These are phyloP conservation scores for Wallacemonas rigidus DNA, from an alignment of 208 protist genomes.

Conservation along the genomic window DNA sequence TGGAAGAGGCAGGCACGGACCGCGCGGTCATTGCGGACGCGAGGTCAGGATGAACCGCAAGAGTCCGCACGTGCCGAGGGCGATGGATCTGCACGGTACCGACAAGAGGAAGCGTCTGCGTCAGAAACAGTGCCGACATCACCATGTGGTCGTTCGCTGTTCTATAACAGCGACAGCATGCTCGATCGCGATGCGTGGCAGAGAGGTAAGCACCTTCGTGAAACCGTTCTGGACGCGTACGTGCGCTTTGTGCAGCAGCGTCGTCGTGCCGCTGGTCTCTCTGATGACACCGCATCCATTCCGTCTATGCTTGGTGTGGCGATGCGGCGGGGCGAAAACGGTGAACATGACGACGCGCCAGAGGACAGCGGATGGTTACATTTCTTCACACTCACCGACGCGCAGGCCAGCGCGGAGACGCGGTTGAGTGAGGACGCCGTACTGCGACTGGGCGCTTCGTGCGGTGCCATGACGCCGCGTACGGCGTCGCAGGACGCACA, in stretches of 20 bases:
- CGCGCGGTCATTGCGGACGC: no score
- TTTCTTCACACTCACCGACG: conserved; percentile 37
- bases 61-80: not conserved
- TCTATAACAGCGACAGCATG: conserved; percentile 9
- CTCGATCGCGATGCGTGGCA: conserved; percentile 2
- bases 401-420: conserved; percentile 30
- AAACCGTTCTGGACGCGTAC: conserved; percentile 27
- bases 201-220: conserved; percentile 15
- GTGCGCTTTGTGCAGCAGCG: conserved; percentile 24
- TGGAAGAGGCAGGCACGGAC: conserved; percentile 25
- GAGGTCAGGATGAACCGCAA: no score
- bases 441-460: not conserved
- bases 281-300: not conserved
- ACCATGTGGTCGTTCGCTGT: not conserved
- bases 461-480: no score
- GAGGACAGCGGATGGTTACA: conserved; percentile 34
- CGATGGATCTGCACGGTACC: not conserved
- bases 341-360: conserved; percentile 1
- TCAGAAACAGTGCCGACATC: not conserved
- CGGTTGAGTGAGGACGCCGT: conserved; percentile 16
- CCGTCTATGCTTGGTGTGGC: not conserved
- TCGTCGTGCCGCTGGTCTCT: not conserved
- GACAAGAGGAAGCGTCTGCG: not conserved
- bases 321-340: no score
- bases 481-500: no score